A percentile compares a stretch with the other conserved stretches of the same genome.
phyloP scores from a whole-genome alignment of 2,329 filamentous ascomycete species.

The Colletotrichum neosansevieriae region DNA sequence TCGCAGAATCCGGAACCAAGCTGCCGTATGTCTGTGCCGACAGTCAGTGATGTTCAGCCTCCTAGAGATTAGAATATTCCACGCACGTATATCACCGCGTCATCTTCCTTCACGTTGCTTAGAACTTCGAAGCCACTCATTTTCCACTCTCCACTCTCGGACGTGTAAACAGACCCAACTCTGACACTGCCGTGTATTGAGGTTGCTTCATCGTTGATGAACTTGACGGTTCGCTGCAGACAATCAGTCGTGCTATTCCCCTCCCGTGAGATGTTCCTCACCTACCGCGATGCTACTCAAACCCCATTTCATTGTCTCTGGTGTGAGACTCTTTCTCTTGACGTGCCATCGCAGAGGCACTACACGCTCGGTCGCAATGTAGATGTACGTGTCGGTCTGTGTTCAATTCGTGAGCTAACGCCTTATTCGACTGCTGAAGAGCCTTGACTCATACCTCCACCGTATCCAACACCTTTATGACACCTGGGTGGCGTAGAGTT shows the following conservation, averaged over 20 bases:
- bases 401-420: conserved; percentile 40
- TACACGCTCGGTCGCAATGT: conserved; percentile 93
- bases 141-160: conserved; percentile 98
- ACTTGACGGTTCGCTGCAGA: conserved; percentile 85
- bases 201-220: conserved; percentile 92
- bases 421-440: conserved; percentile 7
- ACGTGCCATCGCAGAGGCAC: conserved; percentile 91
- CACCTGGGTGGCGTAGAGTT: conserved; percentile 92
- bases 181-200: conserved; percentile 92
- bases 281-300: conserved; percentile 84
- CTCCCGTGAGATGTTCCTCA: not conserved
- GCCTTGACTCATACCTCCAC: conserved; percentile 74
- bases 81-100: conserved; percentile 82
- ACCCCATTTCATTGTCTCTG: conserved; percentile 98
- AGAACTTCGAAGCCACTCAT: conserved; percentile 92
- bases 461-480: conserved; percentile 93
- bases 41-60: conserved; percentile 33
- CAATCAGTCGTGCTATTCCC: conserved; percentile 9
- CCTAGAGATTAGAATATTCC: not conserved
- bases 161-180: conserved; percentile 89
- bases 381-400: conserved; percentile 93
- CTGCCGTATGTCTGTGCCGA: conserved; percentile 80
- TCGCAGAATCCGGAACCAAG: conserved; percentile 83
- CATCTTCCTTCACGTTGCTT: conserved; percentile 95
- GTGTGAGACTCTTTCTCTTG: conserved; percentile 85